These are phyloP conservation scores for Suhomyces bokatorum DNA, from an alignment of 1,139 yeast species.

Conservation along the genomic window DNA sequence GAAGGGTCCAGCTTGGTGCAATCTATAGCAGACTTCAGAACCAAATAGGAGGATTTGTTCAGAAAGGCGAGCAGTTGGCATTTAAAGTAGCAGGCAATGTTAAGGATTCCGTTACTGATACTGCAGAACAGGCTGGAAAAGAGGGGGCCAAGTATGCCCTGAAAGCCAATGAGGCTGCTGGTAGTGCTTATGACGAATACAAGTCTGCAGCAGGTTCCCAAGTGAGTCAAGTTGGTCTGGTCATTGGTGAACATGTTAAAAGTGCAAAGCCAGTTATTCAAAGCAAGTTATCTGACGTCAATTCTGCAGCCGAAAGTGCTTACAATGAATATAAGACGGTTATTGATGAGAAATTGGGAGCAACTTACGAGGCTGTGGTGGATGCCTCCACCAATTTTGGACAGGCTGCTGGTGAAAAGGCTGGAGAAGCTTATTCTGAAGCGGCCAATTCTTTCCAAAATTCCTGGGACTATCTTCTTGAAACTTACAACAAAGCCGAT, in stretches of 20 bases:
- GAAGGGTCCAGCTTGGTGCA: constrained; percentile 21
- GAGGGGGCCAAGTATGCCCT: constrained; percentile 8
- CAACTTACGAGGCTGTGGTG: constrained; percentile 4
- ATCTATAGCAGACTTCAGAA: constrained; percentile 6
- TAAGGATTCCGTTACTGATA: constrained; percentile 2
- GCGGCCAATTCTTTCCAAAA: constrained; percentile 4
- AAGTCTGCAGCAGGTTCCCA: constrained; percentile 7
- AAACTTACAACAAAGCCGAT: constrained; percentile 54
- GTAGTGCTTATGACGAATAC: constrained; percentile 13
- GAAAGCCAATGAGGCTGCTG: constrained; percentile 9
- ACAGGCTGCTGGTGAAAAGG: constrained; percentile 8
- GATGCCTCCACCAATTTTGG: constrained; percentile 8
- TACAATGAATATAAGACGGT: constrained; percentile 14
- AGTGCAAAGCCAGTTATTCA: constrained; percentile 6
- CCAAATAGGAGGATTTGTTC: constrained; percentile 11
- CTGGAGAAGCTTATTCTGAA: constrained; percentile 11
- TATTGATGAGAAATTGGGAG: constrained; percentile 4
- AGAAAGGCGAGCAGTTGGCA: constrained; percentile 3
- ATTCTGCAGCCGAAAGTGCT: constrained; percentile 10
- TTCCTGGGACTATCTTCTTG: constrained; percentile 21
- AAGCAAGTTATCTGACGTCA: constrained; percentile 6
- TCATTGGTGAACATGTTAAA: constrained; percentile 4
- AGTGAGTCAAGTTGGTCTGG: constrained; percentile 1
- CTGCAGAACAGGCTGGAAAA: constrained; percentile 5
- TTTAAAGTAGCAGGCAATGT: constrained; percentile 6